phyloP scores from a whole-genome alignment of 305 asterid genomes.

The Striga hermonthica region DNA sequence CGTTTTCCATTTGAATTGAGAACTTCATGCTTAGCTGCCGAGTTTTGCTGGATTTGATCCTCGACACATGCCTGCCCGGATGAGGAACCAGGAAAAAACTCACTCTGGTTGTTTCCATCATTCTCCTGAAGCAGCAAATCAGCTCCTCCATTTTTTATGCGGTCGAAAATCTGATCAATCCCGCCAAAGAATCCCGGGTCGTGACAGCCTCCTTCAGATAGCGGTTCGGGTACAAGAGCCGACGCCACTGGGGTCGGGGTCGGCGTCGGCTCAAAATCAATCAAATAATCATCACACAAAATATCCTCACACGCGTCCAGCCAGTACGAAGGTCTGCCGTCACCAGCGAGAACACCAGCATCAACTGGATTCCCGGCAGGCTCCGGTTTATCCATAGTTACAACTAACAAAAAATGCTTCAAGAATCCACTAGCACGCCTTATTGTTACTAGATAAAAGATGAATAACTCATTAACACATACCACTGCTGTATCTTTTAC shows the following conservation, averaged over 20 bases:
- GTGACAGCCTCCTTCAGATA: slow-evolving; percentile 37
- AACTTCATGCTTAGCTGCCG: slow-evolving; percentile 29
- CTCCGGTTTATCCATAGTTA: slow-evolving; percentile 48
- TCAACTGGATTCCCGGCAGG: slow-evolving; percentile 41
- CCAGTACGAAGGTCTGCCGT: slow-evolving; percentile 77
- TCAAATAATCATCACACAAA: slow-evolving; percentile 61
- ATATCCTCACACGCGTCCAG: slow-evolving; percentile 88
- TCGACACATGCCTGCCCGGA: slow-evolving; percentile 20
- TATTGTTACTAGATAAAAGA: neutral
- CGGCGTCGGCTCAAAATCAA: slow-evolving; percentile 42
- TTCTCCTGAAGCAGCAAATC: slow-evolving; percentile 30
- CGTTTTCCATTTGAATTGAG: slow-evolving; percentile 35
- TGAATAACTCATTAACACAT: neutral
- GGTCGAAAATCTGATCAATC: slow-evolving; percentile 66
- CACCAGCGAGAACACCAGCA: slow-evolving; percentile 33
- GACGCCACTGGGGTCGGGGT: slow-evolving; percentile 7
- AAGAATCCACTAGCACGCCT: neutral
- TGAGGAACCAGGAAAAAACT: slow-evolving; percentile 20
- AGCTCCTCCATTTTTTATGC: slow-evolving; percentile 47
- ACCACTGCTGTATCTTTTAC: neutral
- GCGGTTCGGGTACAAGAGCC: slow-evolving; percentile 28
- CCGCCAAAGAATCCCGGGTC: slow-evolving; percentile 73
- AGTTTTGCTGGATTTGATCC: slow-evolving; percentile 28
- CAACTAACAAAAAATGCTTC: slow-evolving; percentile 10
- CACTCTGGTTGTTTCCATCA: slow-evolving; percentile 29